Conservation (phyloP, 768 basidiomycete species). For the Calocera viscosa region DNA sequence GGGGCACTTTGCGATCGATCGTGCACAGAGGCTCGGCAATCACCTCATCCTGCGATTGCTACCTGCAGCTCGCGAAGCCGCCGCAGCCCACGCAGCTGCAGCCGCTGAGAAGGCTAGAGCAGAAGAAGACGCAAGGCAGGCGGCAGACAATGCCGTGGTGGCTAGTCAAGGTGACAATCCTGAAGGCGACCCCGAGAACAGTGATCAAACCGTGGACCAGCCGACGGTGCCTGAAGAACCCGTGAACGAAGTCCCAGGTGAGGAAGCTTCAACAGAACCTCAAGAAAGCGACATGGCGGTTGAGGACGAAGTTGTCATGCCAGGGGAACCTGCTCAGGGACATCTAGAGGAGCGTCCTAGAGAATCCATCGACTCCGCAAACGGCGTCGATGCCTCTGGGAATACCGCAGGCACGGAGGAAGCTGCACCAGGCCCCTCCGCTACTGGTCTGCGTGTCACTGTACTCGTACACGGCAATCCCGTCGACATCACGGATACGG, state of each 20-base stretch:
- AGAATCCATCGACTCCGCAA: slow-evolving; percentile 27
- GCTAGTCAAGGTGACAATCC: background rate
- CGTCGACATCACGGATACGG: slow-evolving; percentile 96
- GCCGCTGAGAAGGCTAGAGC: slow-evolving; percentile 27
- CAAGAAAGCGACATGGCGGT: background rate
- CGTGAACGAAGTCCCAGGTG: background rate
- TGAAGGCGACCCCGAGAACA: background rate
- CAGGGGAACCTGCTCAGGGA: slow-evolving; percentile 1
- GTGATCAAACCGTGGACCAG: background rate
- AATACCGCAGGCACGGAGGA: slow-evolving; percentile 37
- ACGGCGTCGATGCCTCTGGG: slow-evolving; percentile 32
- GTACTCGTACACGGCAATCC: slow-evolving; percentile 84
- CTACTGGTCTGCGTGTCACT: slow-evolving; percentile 44
- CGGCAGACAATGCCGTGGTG: slow-evolving; percentile 19
- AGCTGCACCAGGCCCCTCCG: slow-evolving; percentile 20
- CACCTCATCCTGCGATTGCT: slow-evolving; percentile 63
- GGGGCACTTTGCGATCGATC: slow-evolving; percentile 56
- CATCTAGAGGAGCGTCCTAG: slow-evolving; percentile 25
- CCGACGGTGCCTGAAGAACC: slow-evolving; percentile 12
- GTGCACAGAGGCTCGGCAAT: slow-evolving; percentile 52
- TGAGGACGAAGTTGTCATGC: slow-evolving; percentile 13
- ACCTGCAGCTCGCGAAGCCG: slow-evolving; percentile 59
- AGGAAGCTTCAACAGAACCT: background rate
- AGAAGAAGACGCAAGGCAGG: slow-evolving; percentile 21
- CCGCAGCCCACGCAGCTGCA: slow-evolving; percentile 17